Conservation (phyloP, 176 grass and related monocot genomes). For the Triticum timopheevii region DNA sequence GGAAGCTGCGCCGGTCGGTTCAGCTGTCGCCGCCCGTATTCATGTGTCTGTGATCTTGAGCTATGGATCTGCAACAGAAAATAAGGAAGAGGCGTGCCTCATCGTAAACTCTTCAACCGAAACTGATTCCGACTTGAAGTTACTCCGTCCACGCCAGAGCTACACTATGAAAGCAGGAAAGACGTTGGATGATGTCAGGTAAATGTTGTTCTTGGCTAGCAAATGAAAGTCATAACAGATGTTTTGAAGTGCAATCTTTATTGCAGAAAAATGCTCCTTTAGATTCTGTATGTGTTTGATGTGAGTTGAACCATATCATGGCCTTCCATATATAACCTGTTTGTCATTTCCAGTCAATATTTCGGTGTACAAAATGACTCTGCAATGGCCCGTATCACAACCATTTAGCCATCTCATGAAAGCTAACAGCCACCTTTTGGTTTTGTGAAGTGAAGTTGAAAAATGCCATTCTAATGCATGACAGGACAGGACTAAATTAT, state of each 20-base stretch:
- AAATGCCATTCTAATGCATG: not conserved
- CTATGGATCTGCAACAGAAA: conserved; percentile 62
- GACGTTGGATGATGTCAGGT: conserved; percentile 74
- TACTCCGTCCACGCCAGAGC: conserved; percentile 80
- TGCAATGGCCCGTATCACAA: not conserved
- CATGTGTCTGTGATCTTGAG: conserved; percentile 69
- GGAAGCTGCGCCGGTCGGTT: conserved; percentile 49
- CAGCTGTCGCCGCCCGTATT: conserved; percentile 53
- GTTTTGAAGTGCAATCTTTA: not conserved
- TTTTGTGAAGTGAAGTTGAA: not conserved
- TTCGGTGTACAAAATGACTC: not conserved
- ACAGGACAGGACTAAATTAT: not conserved
- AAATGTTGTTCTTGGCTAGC: conserved; percentile 1
- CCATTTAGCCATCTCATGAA: too few species aligned
- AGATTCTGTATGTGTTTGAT: not conserved
- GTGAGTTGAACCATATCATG: not conserved
- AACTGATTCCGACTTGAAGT: conserved; percentile 65
- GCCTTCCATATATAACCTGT: not conserved
- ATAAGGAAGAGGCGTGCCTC: conserved; percentile 36
- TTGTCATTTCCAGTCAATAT: not conserved
- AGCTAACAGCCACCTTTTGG: not conserved
- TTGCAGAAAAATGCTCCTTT: not conserved
- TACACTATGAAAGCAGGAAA: conserved; percentile 84
- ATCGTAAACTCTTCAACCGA: conserved; percentile 32
- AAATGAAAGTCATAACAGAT: not conserved